Percentiles rank a stretch among this genome's conserved stretches.
phyloP scores from a whole-genome alignment of 257 asterid species.

The Scutellaria galericulata region DNA sequence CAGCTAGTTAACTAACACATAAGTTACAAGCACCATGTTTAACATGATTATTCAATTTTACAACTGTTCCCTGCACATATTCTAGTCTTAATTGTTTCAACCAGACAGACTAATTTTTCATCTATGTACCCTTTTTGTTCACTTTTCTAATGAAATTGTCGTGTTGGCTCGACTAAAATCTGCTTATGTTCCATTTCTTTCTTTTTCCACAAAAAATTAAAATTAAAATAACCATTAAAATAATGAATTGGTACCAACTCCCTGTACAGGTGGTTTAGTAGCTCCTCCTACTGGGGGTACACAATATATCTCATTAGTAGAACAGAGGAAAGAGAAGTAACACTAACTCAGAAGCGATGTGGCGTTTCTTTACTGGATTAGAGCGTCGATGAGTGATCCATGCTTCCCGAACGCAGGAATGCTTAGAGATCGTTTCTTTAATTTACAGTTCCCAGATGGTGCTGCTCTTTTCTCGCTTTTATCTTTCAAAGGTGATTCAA shows the following conservation, averaged over 20 bases:
- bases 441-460: slow-evolving; percentile 32
- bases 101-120: no score
- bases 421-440: slow-evolving; percentile 63
- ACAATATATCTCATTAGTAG: no score
- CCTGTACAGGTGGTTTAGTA: no score
- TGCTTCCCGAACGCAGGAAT: slow-evolving; percentile 55
- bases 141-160: not conserved
- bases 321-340: not conserved
- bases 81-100: no score
- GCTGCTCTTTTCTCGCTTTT: slow-evolving; percentile 42
- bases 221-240: not conserved
- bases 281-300: no score
- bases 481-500: slow-evolving; percentile 41
- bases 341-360: slow-evolving; percentile 24
- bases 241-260: no score
- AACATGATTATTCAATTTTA: no score
- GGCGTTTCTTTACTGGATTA: slow-evolving; percentile 38
- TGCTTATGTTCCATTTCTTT: not conserved
- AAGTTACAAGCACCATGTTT: no score
- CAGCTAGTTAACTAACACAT: no score
- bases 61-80: no score
- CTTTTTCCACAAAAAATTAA: not conserved
- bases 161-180: no score
- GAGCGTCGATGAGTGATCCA: slow-evolving; percentile 39
- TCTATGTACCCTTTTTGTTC: not conserved